Evolutionary conservation across 129 eudicot genomes (phyloP), one percentile per base, ranked within the genome.

Genomic region (Calendula officinalis): DNA sequence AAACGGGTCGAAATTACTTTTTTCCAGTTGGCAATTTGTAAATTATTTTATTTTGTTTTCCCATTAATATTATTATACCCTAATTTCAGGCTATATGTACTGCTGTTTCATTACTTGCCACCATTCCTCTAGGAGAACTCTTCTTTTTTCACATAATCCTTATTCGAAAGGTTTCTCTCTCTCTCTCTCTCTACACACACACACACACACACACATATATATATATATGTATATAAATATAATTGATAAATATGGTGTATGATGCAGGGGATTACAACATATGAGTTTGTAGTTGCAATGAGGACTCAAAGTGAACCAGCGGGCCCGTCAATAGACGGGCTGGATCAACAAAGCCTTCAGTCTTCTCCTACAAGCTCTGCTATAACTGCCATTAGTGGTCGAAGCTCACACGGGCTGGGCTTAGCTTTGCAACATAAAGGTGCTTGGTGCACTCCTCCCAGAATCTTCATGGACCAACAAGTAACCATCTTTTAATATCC

Each of bases 401-500:
- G 99, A 69, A 94, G 99, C 74, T 94, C 97, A 50, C 83, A 83
- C 15, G 99, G 99, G 11, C 78, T 84, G 62, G 83, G 99, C 11
- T 80, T 84, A 58, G 83, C 90, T 15, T 77, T 84, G 56, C 99
- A 85, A 46, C 81, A 92, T 66, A 94, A 94, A 75, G 99, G 89
- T 39, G 92, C 88, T 39, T 88, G 99, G 97, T 94, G 97, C 75
- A 86, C 95, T 33, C 99, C 99, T 63, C 99, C 99, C 11, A 70
- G 99, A 78, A 82, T 94, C n/a, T 88, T 94, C 54, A 83, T 85
- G 50, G 97, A 94, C 74, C 88, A 88, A 69, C 97, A 94, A 91
- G 99, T 94, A 79, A 12, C 56, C 8, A 7, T 35, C 41, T 34
- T 36, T 13, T 39, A 12, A 12, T 0, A 39, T 4, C 3, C 37